These are phyloP conservation scores for Catharanthus roseus DNA, from an alignment of 257 asterid species.

Conservation along the genomic window DNA sequence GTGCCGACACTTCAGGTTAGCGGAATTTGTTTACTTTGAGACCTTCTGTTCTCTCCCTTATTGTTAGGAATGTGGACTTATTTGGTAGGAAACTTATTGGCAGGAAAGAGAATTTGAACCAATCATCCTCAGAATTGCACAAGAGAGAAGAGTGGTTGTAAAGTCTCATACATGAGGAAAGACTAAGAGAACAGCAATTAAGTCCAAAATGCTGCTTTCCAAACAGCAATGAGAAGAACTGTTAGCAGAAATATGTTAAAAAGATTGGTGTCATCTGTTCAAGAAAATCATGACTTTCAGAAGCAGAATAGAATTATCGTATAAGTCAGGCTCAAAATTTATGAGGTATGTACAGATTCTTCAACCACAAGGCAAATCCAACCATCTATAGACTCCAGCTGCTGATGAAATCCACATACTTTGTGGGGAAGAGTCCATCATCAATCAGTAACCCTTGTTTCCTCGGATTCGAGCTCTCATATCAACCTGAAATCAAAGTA, in stretches of 20 bases:
- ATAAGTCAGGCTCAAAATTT: not conserved
- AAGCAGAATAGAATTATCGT: not conserved
- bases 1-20: no score
- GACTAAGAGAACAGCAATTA: no score
- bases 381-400: not conserved
- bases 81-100: no score
- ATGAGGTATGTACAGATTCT: conserved; percentile 11
- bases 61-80: no score
- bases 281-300: not conserved
- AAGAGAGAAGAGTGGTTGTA: no score
- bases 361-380: conserved; percentile 13
- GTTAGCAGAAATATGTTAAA: not conserved
- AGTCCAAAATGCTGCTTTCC: no score
- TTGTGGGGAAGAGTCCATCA: conserved; percentile 8
- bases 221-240: no score
- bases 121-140: not conserved
- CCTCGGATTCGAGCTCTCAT: conserved; percentile 97
- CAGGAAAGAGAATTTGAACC: no score
- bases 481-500: conserved; percentile 53
- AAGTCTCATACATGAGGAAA: no score
- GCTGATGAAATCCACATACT: not conserved
- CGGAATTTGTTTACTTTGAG: no score
- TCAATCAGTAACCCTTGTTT: conserved; percentile 72
- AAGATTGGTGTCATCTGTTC: not conserved
- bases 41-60: no score